Conservation (phyloP, 78 protist species). For the Acrasis kona region DNA sequence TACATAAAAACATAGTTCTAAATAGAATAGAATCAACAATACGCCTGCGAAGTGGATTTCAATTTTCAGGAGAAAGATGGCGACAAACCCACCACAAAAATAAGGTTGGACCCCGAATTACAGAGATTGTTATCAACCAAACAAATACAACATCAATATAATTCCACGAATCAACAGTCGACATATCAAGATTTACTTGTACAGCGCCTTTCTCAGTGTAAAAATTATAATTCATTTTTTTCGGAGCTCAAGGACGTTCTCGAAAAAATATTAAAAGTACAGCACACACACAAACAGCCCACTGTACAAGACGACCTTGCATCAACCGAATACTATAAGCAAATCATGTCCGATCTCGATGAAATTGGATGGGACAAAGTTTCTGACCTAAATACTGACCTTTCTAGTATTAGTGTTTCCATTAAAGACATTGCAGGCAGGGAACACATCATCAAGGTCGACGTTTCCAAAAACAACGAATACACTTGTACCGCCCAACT, state of each 20-base stretch:
- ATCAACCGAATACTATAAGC: background rate
- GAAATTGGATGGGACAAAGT: background rate
- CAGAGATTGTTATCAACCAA: no score
- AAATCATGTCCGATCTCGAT: background rate
- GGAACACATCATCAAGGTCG: background rate
- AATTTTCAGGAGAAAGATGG: no score
- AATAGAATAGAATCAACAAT: no score
- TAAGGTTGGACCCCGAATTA: no score
- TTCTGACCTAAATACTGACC: background rate
- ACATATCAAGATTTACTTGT: background rate
- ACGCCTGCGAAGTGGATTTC: no score
- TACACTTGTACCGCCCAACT: background rate
- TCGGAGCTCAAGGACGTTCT: background rate
- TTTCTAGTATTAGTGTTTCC: background rate
- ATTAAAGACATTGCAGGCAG: background rate
- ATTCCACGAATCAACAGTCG: no score
- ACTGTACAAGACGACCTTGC: no score
- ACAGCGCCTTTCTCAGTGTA: background rate
- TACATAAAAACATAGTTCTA: no score
- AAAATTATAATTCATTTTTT: background rate
- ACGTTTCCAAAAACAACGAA: background rate
- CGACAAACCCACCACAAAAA: no score
- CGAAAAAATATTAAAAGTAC: background rate
- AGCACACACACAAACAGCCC: no score
- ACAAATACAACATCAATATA: no score